Evolutionary conservation across 176 grass and related monocot species (phyloP).

Genomic region (Bothriochloa decipiens): DNA sequence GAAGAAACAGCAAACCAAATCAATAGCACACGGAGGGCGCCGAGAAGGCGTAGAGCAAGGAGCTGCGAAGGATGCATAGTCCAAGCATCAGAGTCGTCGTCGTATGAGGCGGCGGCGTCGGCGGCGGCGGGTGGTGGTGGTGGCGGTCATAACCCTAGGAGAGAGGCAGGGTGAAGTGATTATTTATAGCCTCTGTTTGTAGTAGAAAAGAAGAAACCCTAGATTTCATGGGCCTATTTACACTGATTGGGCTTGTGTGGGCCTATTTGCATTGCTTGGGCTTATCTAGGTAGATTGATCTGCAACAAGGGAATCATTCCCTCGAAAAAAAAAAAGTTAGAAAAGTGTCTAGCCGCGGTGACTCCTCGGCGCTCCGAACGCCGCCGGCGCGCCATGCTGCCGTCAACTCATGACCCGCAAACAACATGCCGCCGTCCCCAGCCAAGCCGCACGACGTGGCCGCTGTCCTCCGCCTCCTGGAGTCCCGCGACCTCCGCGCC

Average conservation of each 20-base stretch:
- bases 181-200: not conserved
- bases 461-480: constrained; percentile 37
- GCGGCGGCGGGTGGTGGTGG: too few species aligned
- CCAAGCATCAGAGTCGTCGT: too few species aligned
- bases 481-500: constrained; percentile 36
- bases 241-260: not conserved
- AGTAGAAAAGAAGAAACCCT: not conserved
- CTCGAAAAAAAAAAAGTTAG: not conserved
- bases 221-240: not conserved
- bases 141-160: not conserved
- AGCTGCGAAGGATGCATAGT: not conserved
- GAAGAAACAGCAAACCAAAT: not conserved
- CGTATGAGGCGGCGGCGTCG: too few species aligned
- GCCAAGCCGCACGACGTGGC: not conserved
- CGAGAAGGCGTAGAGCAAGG: too few species aligned
- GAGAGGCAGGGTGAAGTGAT: not conserved
- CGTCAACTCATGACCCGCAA: not conserved
- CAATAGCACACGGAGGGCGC: too few species aligned
- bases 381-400: not conserved
- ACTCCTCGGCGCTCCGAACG: not conserved
- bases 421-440: constrained; percentile 36
- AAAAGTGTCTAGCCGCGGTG: not conserved
- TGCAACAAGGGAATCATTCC: too few species aligned
- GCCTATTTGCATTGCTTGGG: not conserved
- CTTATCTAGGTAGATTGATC: not conserved